Base-by-base conservation (phyloP, 805 yeast genomes). In the Ogataea methanolica region DNA sequence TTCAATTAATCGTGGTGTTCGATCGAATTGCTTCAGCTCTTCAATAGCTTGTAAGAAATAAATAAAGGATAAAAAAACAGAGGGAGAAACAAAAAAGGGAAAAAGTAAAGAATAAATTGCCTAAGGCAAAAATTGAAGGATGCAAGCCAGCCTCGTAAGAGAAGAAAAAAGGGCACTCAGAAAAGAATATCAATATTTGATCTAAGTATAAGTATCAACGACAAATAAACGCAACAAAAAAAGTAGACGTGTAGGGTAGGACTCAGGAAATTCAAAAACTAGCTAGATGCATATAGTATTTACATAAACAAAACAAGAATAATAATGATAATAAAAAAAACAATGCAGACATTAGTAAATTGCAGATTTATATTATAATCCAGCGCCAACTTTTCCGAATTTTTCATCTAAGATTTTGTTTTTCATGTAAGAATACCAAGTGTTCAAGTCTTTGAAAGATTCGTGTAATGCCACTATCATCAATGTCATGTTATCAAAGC, bases 401-500 rank as follows among this genome's bases (percentile, higher is more conserved):
- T 61, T 66, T 46, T 68, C 72, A 51, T 67, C 69, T 35, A 68
- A 47, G 2, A 68, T 55, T 47, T 58, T 65, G 41, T 57, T 60
- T 43, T 76, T 80, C 74, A 84, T 79, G 48, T 66, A 61, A 4
- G 64, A 62, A 54, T 80, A 75, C 94, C 94, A 85, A 17, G 72
- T 73, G 21, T 76, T 76, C 38, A 83, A 58, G 38, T 50, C 55
- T 5, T 45, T 42, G 11, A 43, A 42, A 21, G 48, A 60, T 33
- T 72, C 71, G 58, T 84, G 88, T 35, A 83, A 60, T 1, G 85
- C 85, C 8, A 85, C 74, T 6, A 86, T 76, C n/a, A 83, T 74
- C 17, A 84, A 69, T 0, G 91, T 85, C 92, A 86, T 86, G 59
- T 86, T 86, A 62, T 86, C 95, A 56, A 83, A 85, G 1, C 95